Base-by-base conservation (phyloP, 2,329 filamentous ascomycete genomes). In the Diaporthe helianthi region DNA sequence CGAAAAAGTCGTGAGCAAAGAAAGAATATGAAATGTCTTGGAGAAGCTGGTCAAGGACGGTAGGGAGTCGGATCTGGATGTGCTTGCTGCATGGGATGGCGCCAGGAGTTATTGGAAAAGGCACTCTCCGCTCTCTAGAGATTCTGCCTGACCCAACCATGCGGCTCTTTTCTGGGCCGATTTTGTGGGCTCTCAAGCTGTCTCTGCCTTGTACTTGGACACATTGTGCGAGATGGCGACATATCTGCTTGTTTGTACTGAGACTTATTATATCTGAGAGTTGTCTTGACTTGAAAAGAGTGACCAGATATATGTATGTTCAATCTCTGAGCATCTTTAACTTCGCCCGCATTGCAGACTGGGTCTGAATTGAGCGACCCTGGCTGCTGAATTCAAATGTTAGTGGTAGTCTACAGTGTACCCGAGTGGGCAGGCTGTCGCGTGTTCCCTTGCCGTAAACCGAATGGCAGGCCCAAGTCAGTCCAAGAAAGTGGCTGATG, bases 1-100 rank as follows among this genome's bases (percentile, higher is more conserved):
- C 65, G 66, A 71, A 68, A 65, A 74, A 74, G 69, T 19, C 67
- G n/a, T 71, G 69, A 69, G 52, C 22, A 19, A 15, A n/a, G 12
- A n/a, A n/a, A 12, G 58, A 15, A 19, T 7, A 22, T 9, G 22
- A 13, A 19, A 17, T 36, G 26, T 7, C 29, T 19, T 4, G 15
- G 6, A 17, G 36, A 26, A 53, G 47, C 19, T 26, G 24, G 9
- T 38, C 19, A n/a, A n/a, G 8, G 24, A 24, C 3, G n/a, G 17
- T 7, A 22, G 38, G 13, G 4, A 12, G 8, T 51, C 24, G 2
- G 4, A 12, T 26, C 9, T 8, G 15, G n/a, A 67, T 26, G 9
- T 36, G 8, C 9, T 49, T 36, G 8, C 9, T 49, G 52, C 65
- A 67, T 67, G 31, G 44, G 9, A 58, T 19, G 65, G 65, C 53